Evolutionary conservation across 495 filamentous ascomycete genomes (phyloP).

Genomic region (Penicillium diatomitis): DNA sequence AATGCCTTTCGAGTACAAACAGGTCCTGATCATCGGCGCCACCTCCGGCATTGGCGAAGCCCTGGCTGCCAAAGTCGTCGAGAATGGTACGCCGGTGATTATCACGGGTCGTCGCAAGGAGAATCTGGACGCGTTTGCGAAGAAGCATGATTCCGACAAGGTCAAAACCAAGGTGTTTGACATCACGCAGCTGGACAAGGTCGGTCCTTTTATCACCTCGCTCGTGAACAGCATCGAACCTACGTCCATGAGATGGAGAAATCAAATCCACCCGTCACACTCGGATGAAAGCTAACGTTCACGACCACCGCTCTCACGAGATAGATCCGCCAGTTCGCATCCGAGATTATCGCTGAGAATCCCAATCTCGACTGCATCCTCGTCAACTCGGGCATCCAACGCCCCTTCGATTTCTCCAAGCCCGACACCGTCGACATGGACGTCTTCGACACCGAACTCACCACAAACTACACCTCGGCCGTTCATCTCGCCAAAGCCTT

Average conservation of each 20-base stretch:
- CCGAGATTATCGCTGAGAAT: slow-evolving; percentile 42
- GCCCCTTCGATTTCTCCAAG: slow-evolving; percentile 51
- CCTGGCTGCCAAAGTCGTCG: slow-evolving; percentile 53
- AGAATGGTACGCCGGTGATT: slow-evolving; percentile 51
- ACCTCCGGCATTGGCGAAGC: slow-evolving; percentile 64
- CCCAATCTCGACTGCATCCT: slow-evolving; percentile 41
- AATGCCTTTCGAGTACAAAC: slow-evolving; percentile 45
- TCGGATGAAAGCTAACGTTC: too few relatives aligned
- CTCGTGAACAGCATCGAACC: neutral
- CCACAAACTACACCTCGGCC: slow-evolving; percentile 59
- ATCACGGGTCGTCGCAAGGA: slow-evolving; percentile 58
- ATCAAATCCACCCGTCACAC: too few relatives aligned
- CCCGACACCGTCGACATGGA: slow-evolving; percentile 50
- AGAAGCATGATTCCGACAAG: slow-evolving; percentile 49
- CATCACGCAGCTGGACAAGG: slow-evolving; percentile 50
- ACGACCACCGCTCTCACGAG: neutral
- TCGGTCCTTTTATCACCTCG: slow-evolving; percentile 13
- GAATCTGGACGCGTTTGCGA: slow-evolving; percentile 51
- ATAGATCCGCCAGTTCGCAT: slow-evolving; percentile 20
- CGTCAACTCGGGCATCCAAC: slow-evolving; percentile 38
- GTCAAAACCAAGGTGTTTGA: slow-evolving; percentile 49
- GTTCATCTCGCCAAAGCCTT: slow-evolving; percentile 54
- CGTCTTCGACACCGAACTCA: slow-evolving; percentile 46
- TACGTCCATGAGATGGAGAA: too few relatives aligned
- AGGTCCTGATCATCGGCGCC: slow-evolving; percentile 61